These are phyloP conservation scores for Ammopiptanthus mongolicus DNA, from an alignment of 306 rosid genomes.

Conservation along the genomic window DNA sequence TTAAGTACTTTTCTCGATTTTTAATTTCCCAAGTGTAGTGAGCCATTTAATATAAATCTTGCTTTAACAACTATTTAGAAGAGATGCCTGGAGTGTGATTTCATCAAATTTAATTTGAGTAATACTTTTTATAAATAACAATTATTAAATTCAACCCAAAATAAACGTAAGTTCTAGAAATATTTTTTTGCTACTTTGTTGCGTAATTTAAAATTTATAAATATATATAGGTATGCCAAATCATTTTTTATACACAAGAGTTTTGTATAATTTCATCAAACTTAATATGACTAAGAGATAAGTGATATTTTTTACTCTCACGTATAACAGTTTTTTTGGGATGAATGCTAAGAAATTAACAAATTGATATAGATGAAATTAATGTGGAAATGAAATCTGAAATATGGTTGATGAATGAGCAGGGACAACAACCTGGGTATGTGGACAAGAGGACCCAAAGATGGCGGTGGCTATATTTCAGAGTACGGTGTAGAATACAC, in stretches of 20 bases:
- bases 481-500: conserved; percentile 23
- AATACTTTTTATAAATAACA: too few relatives aligned
- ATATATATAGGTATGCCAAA: too few relatives aligned
- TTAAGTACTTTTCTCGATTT: too few relatives aligned
- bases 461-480: conserved; percentile 16
- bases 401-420: conserved; percentile 10
- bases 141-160: too few relatives aligned
- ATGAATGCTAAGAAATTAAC: not conserved
- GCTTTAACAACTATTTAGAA: too few relatives aligned
- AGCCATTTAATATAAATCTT: too few relatives aligned
- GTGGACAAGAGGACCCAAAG: conserved; percentile 42
- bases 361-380: not conserved
- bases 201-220: too few relatives aligned
- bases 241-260: not conserved
- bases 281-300: not conserved
- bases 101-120: too few relatives aligned
- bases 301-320: not conserved
- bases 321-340: not conserved
- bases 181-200: too few relatives aligned
- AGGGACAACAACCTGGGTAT: conserved; percentile 45
- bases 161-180: too few relatives aligned
- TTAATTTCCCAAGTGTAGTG: too few relatives aligned
- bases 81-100: too few relatives aligned
- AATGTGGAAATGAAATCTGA: not conserved
- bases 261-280: not conserved